A percentile compares a stretch with the other conserved stretches of the same genome.
Conservation (phyloP, 306 rosid species). For the Prunus salicina region DNA sequence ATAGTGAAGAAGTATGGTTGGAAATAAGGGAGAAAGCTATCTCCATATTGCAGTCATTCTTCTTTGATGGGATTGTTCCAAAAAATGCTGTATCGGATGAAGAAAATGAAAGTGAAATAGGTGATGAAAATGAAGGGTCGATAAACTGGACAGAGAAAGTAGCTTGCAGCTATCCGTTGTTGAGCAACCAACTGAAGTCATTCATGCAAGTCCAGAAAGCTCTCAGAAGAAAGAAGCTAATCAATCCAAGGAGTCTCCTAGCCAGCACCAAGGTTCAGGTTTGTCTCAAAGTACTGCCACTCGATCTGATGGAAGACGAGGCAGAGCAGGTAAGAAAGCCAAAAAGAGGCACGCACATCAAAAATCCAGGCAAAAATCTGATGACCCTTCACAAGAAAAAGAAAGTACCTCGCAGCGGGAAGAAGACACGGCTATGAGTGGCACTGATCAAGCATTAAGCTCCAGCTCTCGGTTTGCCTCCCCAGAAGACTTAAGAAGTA, state of each 20-base stretch:
- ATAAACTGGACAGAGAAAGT: slow-evolving; percentile 55
- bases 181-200: slow-evolving; percentile 57
- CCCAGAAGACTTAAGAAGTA: slow-evolving; percentile 75
- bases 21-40: slow-evolving; percentile 98
- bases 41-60: slow-evolving; percentile 79
- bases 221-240: slow-evolving; percentile 55
- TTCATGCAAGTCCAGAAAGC: slow-evolving; percentile 54
- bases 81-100: slow-evolving; percentile 71
- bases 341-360: slow-evolving; percentile 85
- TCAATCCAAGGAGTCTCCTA: slow-evolving; percentile 52
- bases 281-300: slow-evolving; percentile 59
- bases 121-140: slow-evolving; percentile 64
- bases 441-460: slow-evolving; percentile 88
- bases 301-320: slow-evolving; percentile 76
- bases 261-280: slow-evolving; percentile 65
- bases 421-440: slow-evolving; percentile 91
- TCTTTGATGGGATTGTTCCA: slow-evolving; percentile 78
- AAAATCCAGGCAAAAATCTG: slow-evolving; percentile 67
- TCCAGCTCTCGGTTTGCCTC: slow-evolving; percentile 71
- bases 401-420: slow-evolving; percentile 71
- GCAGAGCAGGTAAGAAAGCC: slow-evolving; percentile 91
- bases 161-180: slow-evolving; percentile 48
- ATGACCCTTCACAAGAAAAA: slow-evolving; percentile 60
- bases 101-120: slow-evolving; percentile 62
- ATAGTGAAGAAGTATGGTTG: slow-evolving; percentile 99